Conservation (phyloP, 495 filamentous ascomycete genomes). For the Trichoderma asperelloides region DNA sequence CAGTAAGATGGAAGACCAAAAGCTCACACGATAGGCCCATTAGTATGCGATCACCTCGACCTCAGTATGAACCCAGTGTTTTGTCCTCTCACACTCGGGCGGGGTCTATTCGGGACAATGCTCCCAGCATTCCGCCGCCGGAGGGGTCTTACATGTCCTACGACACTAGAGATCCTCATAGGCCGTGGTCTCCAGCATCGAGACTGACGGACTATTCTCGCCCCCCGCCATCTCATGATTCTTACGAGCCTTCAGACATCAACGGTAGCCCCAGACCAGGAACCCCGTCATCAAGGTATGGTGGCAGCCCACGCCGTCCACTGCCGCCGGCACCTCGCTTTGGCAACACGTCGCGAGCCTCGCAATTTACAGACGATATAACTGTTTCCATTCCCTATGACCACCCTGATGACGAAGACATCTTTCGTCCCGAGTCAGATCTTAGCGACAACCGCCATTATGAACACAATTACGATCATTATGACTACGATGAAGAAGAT, state of each 20-base stretch:
- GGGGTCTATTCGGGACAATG: conserved; percentile 18
- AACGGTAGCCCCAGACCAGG: conserved; percentile 87
- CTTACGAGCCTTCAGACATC: conserved; percentile 79
- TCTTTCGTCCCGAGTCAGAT: conserved; percentile 59
- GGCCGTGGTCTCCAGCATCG: conserved; percentile 66
- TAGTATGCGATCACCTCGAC: background rate
- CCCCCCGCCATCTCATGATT: conserved; percentile 56
- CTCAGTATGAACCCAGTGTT: conserved; percentile 3
- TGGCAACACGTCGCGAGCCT: conserved; percentile 34
- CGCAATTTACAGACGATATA: conserved; percentile 38
- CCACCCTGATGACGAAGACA: conserved; percentile 55
- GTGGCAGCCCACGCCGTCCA: conserved; percentile 75
- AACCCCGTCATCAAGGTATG: conserved; percentile 78
- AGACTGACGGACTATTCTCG: conserved; percentile 51
- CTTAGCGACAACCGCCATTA: conserved; percentile 29
- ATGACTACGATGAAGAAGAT: background rate
- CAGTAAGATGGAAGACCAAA: background rate
- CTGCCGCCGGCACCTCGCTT: conserved; percentile 90
- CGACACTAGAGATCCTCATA: conserved; percentile 25
- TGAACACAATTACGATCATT: background rate
- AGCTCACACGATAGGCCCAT: conserved; percentile 6
- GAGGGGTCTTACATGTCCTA: conserved; percentile 36
- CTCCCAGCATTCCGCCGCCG: conserved; percentile 38
- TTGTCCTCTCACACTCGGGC: conserved; percentile 13
- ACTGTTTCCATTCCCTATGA: conserved; percentile 52